phyloP scores from a whole-genome alignment of 257 asterid species.

The Solanum acaule region DNA sequence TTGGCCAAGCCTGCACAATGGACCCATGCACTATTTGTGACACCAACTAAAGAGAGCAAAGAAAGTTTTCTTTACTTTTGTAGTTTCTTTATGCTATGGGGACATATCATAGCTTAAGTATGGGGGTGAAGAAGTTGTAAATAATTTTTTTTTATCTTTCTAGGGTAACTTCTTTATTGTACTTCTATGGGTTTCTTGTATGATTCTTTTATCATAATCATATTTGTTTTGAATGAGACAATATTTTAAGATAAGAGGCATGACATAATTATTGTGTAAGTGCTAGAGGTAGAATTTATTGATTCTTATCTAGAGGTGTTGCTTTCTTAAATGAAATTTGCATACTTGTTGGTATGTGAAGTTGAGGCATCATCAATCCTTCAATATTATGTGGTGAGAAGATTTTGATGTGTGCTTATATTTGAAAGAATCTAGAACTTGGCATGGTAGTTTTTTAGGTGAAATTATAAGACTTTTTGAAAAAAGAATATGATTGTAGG shows the following conservation, averaged over 20 bases:
- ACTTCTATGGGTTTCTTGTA: neutral
- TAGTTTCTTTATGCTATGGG: too few species aligned
- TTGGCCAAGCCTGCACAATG: neutral
- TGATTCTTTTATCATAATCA: neutral
- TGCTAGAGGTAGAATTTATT: neutral
- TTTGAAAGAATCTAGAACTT: too few species aligned
- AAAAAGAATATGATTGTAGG: too few species aligned
- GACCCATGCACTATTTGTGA: neutral
- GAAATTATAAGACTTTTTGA: too few species aligned
- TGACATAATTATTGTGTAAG: too few species aligned
- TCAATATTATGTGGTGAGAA: too few species aligned
- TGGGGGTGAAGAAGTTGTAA: neutral
- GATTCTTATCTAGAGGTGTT: neutral
- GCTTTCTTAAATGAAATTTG: neutral
- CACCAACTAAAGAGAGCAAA: neutral
- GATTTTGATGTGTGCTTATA: too few species aligned
- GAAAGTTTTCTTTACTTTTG: neutral
- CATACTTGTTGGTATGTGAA: neutral
- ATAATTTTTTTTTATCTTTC: too few species aligned
- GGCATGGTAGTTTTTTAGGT: too few species aligned
- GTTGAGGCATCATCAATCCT: neutral
- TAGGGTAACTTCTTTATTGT: too few species aligned
- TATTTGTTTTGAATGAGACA: neutral
- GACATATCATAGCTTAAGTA: neutral
- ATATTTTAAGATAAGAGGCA: neutral